phyloP scores from a whole-genome alignment of 768 basidiomycete species.

The Clitopilus hobsonii region DNA sequence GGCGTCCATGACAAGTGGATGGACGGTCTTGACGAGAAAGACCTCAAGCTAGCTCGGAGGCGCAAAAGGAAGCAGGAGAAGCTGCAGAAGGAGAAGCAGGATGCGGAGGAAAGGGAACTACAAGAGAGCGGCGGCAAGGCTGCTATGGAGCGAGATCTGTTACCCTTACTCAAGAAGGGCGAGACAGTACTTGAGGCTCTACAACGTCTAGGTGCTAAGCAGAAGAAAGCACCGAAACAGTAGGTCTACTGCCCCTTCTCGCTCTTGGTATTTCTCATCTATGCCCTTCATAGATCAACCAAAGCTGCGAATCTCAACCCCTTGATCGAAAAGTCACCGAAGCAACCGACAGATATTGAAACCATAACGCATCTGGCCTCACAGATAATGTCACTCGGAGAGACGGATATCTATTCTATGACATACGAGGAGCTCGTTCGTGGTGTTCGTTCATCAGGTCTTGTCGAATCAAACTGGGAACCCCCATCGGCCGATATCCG shows the following conservation, averaged over 20 bases:
- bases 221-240: conserved; percentile 43
- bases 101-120: conserved; percentile 72
- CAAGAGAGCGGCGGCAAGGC: conserved; percentile 62
- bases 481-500: conserved; percentile 72
- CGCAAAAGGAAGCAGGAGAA: conserved; percentile 74
- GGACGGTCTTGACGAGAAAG: conserved; percentile 80
- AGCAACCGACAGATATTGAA: conserved; percentile 58
- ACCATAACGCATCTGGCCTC: conserved; percentile 82
- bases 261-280: not conserved
- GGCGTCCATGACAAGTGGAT: conserved; percentile 95
- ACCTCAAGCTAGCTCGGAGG: conserved; percentile 77
- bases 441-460: conserved; percentile 65
- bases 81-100: conserved; percentile 60
- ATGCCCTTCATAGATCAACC: conserved; percentile 23
- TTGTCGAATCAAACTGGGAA: conserved; percentile 63
- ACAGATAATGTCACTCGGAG: conserved; percentile 82
- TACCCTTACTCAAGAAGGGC: conserved; percentile 77
- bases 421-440: conserved; percentile 85
- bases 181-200: conserved; percentile 90
- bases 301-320: conserved; percentile 27
- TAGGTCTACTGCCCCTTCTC: conserved; percentile 15
- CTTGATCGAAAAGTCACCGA: conserved; percentile 43
- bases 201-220: conserved; percentile 72
- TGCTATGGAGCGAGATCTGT: conserved; percentile 60
- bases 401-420: conserved; percentile 80